Evolutionary conservation across 2,329 filamentous ascomycete species (phyloP).

Genomic region (Colletotrichum lini): DNA sequence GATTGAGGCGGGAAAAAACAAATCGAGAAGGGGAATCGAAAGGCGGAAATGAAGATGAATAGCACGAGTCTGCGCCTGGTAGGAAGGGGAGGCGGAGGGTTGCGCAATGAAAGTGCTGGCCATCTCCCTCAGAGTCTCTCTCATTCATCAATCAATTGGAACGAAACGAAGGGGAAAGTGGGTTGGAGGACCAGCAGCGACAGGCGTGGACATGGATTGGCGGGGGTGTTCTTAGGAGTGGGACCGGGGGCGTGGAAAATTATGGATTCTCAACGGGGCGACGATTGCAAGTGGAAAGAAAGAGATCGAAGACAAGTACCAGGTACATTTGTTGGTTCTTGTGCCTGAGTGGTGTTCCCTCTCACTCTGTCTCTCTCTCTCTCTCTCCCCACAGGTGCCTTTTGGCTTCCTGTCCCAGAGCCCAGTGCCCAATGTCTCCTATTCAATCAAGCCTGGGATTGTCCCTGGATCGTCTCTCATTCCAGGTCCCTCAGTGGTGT

Average conservation of each 20-base stretch:
- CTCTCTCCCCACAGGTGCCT: neutral
- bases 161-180: slow-evolving; percentile 27
- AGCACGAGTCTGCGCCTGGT: slow-evolving; percentile 31
- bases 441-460: neutral
- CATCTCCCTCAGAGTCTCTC: slow-evolving; percentile 3
- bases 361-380: neutral
- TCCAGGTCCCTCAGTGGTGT: neutral
- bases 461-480: neutral
- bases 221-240: too few relatives aligned
- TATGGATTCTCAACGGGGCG: slow-evolving; percentile 4
- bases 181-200: slow-evolving; percentile 23
- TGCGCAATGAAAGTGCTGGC: slow-evolving; percentile 22
- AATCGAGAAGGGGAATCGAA: slow-evolving; percentile 18
- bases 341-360: neutral
- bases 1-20: neutral
- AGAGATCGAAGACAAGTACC: slow-evolving; percentile 23
- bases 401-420: neutral
- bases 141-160: slow-evolving; percentile 16
- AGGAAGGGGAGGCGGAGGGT: slow-evolving; percentile 31
- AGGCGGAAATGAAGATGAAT: slow-evolving; percentile 20
- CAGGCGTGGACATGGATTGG: slow-evolving; percentile 3
- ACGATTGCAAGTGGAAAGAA: slow-evolving; percentile 7
- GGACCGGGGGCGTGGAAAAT: neutral
- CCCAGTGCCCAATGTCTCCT: neutral
- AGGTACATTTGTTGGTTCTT: slow-evolving; percentile 2